These are phyloP conservation scores for Saccharomycopsis babjevae DNA, from an alignment of 805 yeast genomes.

Conservation along the genomic window DNA sequence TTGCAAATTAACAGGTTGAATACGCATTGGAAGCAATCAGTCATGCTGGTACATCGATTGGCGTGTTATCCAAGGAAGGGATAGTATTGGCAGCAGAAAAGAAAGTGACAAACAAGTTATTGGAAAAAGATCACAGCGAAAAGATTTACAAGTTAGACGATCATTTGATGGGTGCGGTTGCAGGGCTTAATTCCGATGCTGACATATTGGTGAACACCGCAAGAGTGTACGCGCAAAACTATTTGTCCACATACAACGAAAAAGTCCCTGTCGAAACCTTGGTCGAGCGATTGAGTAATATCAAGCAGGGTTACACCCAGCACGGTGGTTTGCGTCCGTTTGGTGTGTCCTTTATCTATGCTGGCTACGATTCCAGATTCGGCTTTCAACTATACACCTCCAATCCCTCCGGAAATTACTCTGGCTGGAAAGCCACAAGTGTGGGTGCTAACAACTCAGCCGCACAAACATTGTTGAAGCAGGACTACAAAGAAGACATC, in stretches of 20 bases:
- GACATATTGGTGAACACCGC: constrained; percentile 80
- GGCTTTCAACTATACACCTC: constrained; percentile 90
- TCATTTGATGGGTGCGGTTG: constrained; percentile 84
- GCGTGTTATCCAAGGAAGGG: constrained; percentile 77
- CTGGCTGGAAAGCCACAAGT: constrained; percentile 97
- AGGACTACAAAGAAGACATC: constrained; percentile 83
- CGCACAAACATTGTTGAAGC: constrained; percentile 90
- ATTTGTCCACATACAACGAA: constrained; percentile 79
- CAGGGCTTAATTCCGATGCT: constrained; percentile 98
- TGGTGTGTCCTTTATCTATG: constrained; percentile 93
- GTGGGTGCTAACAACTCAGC: constrained; percentile 95
- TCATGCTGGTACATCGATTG: constrained; percentile 94
- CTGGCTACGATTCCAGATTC: constrained; percentile 85
- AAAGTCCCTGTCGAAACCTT: constrained; percentile 89
- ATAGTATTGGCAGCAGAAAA: constrained; percentile 95
- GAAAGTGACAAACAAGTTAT: constrained; percentile 82
- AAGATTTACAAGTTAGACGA: constrained; percentile 82
- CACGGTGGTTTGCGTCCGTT: constrained; percentile 98
- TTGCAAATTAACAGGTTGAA: constrained; percentile 58
- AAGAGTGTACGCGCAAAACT: constrained; percentile 74
- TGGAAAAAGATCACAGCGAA: constrained; percentile 92
- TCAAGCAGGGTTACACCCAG: constrained; percentile 96
- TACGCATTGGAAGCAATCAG: constrained; percentile 95
- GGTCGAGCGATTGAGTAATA: constrained; percentile 81
- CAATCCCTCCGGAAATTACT: constrained; percentile 94